A percentile compares a stretch with the other conserved stretches of the same genome.
Evolutionary conservation across 148 eudicot genomes (phyloP).

Genomic region (Rhododendron molle): DNA sequence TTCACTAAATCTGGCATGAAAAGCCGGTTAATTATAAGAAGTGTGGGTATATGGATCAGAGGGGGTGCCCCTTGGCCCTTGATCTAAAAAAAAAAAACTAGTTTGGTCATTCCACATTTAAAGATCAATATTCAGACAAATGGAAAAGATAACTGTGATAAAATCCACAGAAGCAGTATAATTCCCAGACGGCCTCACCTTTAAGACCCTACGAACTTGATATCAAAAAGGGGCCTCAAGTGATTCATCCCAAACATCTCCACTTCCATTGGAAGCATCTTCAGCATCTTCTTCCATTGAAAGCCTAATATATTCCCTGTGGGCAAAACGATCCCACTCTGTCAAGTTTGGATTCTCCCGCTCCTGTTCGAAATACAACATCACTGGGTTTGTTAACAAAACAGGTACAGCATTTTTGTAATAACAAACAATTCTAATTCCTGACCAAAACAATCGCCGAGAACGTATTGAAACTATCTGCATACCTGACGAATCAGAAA

Average conservation of each 20-base stretch:
- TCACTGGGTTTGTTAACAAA: neutral
- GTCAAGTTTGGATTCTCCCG: slow-evolving; percentile 93
- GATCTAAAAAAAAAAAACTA: neutral
- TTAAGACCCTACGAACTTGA: slow-evolving; percentile 17
- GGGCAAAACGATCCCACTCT: slow-evolving; percentile 99
- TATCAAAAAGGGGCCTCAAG: slow-evolving; percentile 93
- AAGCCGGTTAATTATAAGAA: neutral
- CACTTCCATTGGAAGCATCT: slow-evolving; percentile 97
- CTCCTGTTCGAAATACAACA: slow-evolving; percentile 48
- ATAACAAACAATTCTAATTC: neutral
- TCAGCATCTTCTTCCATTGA: slow-evolving; percentile 99
- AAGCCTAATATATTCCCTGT: slow-evolving; percentile 92
- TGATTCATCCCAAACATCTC: slow-evolving; percentile 97
- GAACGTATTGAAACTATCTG: neutral
- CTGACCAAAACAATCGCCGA: neutral
- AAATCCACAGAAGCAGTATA: neutral
- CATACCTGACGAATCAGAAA: slow-evolving; percentile 94
- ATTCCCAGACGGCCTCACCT: neutral
- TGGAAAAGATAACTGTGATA: neutral
- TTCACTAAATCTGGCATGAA: neutral
- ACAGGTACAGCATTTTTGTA: neutral
- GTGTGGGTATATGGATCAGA: neutral
- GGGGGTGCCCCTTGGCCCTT: neutral
- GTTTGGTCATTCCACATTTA: neutral
- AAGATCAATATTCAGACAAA: neutral